Percentiles rank a stretch among this genome's conserved stretches.
Conservation (phyloP, 352 stramenopile genomes). For the Phytophthora melonis region DNA sequence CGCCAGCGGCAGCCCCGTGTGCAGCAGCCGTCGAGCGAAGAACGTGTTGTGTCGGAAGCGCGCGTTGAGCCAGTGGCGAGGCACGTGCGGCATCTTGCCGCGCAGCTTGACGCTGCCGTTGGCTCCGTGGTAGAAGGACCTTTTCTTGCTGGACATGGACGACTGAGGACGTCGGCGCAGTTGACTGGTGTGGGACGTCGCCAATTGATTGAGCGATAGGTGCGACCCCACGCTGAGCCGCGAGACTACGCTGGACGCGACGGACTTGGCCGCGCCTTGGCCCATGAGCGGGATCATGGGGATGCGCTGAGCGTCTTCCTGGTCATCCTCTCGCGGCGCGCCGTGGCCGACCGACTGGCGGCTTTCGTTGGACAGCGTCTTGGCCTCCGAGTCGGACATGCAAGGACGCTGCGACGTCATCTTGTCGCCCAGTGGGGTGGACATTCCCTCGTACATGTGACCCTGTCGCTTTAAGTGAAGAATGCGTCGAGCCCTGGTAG, state of each 20-base stretch:
- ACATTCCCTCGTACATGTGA: constrained; percentile 47
- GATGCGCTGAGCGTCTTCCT: constrained; percentile 41
- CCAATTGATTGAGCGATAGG: constrained; percentile 36
- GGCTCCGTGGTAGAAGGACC: constrained; percentile 55
- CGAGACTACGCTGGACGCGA: constrained; percentile 28
- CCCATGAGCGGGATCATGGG: constrained; percentile 42
- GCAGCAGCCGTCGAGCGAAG: constrained; percentile 73
- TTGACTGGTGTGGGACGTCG: constrained; percentile 21
- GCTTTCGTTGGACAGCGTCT: constrained; percentile 28
- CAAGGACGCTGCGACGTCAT: constrained; percentile 22
- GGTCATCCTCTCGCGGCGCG: constrained; percentile 36
- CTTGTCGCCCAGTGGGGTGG: constrained; percentile 39
- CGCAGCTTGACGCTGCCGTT: constrained; percentile 34
- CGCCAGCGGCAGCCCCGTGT: constrained; percentile 49
- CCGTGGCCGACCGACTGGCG: constrained; percentile 34
- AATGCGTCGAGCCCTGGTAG: too few relatives aligned
- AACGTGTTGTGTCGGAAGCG: constrained; percentile 82
- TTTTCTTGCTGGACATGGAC: constrained; percentile 55
- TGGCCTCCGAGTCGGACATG: constrained; percentile 42
- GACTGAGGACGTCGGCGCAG: constrained; percentile 33
- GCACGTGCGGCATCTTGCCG: constrained; percentile 63
- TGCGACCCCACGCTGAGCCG: constrained; percentile 37
- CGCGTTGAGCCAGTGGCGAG: constrained; percentile 62
- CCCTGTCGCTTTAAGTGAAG: constrained; percentile 25
- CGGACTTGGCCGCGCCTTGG: constrained; percentile 35